Evolutionary conservation across 257 asterid genomes (phyloP).

Genomic region (Penstemon barbatus): DNA sequence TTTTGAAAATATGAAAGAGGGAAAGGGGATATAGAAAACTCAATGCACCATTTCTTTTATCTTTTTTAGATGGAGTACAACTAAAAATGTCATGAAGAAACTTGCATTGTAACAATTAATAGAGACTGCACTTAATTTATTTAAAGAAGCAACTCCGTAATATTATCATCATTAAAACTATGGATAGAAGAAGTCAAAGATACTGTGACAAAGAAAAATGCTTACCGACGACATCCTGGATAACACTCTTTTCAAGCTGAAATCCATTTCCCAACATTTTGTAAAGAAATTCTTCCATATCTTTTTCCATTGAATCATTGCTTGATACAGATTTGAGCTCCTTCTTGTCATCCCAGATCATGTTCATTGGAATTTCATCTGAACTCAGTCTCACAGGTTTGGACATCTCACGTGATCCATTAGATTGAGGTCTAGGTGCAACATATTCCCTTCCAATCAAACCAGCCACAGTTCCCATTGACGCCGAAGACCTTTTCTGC

Average conservation of each 20-base stretch:
- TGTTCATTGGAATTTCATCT: slow-evolving; percentile 52
- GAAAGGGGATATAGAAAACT: slow-evolving; percentile 1
- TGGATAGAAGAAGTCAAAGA: not conserved
- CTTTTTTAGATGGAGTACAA: not conserved
- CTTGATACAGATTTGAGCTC: slow-evolving; percentile 26
- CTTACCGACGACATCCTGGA: slow-evolving; percentile 73
- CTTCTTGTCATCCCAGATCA: slow-evolving; percentile 58
- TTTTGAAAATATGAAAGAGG: slow-evolving; percentile 12
- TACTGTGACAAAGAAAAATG: slow-evolving; percentile 17
- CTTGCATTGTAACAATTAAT: not conserved
- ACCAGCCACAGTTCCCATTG: slow-evolving; percentile 66
- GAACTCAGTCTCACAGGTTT: slow-evolving; percentile 61
- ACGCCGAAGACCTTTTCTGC: slow-evolving; percentile 50
- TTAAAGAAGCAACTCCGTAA: not conserved
- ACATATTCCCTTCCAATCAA: slow-evolving; percentile 64
- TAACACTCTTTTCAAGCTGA: slow-evolving; percentile 53
- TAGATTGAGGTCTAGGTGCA: slow-evolving; percentile 38
- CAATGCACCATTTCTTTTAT: slow-evolving; percentile 5
- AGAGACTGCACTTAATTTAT: slow-evolving; percentile 3
- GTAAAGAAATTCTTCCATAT: slow-evolving; percentile 58
- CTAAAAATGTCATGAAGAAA: not conserved
- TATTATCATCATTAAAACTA: not conserved
- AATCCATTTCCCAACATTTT: slow-evolving; percentile 82
- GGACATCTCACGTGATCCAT: slow-evolving; percentile 33
- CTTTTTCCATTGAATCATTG: slow-evolving; percentile 43